Evolutionary conservation across 2,329 filamentous ascomycete species (phyloP).

Genomic region (Eutypa lata): DNA sequence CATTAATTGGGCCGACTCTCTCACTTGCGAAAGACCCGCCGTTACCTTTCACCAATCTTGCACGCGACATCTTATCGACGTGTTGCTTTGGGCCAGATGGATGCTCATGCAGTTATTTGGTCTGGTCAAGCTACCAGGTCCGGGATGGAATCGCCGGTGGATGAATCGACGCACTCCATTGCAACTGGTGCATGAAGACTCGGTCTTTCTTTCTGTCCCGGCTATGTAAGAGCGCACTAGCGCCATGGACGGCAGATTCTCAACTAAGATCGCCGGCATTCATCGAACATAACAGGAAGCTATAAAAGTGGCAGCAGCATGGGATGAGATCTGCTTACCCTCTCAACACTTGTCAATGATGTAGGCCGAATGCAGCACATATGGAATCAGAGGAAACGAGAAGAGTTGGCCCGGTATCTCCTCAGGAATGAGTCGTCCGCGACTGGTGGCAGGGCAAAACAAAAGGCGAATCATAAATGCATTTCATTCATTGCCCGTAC

Average conservation of each 20-base stretch:
- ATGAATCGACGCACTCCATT: background rate
- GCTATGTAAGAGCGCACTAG: background rate
- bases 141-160: background rate
- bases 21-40: background rate
- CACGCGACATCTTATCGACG: background rate
- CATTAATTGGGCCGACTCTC: background rate
- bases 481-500: conserved; percentile 9
- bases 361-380: no score
- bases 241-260: background rate
- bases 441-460: background rate
- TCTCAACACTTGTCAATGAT: no score
- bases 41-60: background rate
- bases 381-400: background rate
- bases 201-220: background rate
- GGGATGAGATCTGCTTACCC: no score
- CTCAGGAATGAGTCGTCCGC: background rate
- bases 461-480: background rate
- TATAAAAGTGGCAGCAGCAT: no score
- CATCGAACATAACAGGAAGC: no score
- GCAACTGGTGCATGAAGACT: background rate
- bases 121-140: background rate
- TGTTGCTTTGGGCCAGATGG: background rate
- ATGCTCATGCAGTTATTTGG: no score
- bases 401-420: background rate
- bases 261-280: no score